These are phyloP conservation scores for Fraxinus velutina DNA, from an alignment of 305 asterid genomes.

Conservation along the genomic window DNA sequence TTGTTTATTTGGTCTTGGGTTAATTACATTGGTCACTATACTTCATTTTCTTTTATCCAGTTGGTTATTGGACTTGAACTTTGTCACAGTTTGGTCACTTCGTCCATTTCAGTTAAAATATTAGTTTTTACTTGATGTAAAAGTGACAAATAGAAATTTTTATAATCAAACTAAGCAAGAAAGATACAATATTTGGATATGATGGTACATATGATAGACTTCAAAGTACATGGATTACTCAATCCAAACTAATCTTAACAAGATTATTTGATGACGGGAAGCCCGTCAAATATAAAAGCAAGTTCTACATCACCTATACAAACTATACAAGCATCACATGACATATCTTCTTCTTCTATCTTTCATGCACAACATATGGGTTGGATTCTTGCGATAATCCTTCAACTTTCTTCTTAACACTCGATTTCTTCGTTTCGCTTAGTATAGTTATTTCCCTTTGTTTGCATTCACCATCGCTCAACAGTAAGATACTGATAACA, in stretches of 20 bases:
- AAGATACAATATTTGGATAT: not conserved
- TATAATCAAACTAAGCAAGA: not conserved
- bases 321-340: conserved; percentile 13
- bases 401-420: not conserved
- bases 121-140: not conserved
- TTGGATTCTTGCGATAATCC: not conserved
- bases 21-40: not conserved
- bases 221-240: not conserved
- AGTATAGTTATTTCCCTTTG: conserved; percentile 5
- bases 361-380: not conserved
- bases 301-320: conserved; percentile 22
- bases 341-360: not conserved
- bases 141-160: not conserved
- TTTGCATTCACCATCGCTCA: not conserved
- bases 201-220: not conserved
- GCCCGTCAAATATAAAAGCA: not conserved
- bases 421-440: conserved; percentile 1
- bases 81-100: not conserved
- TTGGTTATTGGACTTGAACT: not conserved
- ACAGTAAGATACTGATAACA: conserved; percentile 1
- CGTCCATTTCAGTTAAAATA: not conserved
- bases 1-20: not conserved
- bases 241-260: not conserved
- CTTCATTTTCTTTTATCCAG: not conserved
- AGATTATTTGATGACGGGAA: not conserved